Conservation (phyloP, 345 rosid species). For the Salix suchowensis region DNA sequence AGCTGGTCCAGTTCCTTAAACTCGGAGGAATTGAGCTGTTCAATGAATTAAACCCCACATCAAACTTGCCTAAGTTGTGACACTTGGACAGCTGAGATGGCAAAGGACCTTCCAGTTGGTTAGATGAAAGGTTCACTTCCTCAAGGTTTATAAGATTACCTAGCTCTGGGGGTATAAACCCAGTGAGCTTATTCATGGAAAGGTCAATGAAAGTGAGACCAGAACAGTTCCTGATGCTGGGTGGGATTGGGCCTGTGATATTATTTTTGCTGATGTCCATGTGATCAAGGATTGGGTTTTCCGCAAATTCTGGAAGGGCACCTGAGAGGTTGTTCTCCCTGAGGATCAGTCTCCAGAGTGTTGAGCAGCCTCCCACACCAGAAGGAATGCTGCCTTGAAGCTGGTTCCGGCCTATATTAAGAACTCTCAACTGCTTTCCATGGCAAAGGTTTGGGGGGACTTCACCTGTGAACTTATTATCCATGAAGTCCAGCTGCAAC, state of each 20-base stretch:
- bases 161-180: constrained; percentile 51
- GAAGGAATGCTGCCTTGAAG: constrained; percentile 59
- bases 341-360: constrained; percentile 64
- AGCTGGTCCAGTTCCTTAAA: constrained; percentile 44
- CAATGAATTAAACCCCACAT: constrained; percentile 58
- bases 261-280: constrained; percentile 57
- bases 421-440: constrained; percentile 39
- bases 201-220: constrained; percentile 46
- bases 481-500: constrained; percentile 53
- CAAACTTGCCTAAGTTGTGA: constrained; percentile 35
- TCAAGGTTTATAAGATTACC: constrained; percentile 47
- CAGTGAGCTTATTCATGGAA: constrained; percentile 57
- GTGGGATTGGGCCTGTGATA: constrained; percentile 56
- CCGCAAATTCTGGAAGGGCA: constrained; percentile 52
- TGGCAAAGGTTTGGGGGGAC: constrained; percentile 71
- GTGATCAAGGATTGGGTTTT: constrained; percentile 35
- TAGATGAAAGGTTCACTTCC: constrained; percentile 49
- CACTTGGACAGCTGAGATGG: constrained; percentile 61
- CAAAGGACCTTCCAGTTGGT: constrained; percentile 53
- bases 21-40: constrained; percentile 51
- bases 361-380: constrained; percentile 46
- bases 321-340: constrained; percentile 48
- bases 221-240: constrained; percentile 46
- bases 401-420: constrained; percentile 56
- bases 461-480: constrained; percentile 55